Conservation (phyloP, 306 rosid genomes). For the Astragalus glycyphyllos region DNA sequence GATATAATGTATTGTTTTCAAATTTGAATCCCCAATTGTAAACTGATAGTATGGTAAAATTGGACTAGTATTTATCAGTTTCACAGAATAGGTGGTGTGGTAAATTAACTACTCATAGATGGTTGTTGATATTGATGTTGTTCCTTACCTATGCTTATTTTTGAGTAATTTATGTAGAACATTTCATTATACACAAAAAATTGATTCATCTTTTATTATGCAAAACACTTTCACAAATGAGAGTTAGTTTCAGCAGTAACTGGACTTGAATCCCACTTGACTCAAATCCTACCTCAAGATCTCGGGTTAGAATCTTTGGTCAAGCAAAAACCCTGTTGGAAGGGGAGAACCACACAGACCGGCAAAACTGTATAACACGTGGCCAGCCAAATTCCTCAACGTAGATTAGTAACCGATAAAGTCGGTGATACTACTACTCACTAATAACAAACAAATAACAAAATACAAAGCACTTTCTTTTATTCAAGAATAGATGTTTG, state of each 20-base stretch:
- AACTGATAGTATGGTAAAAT: conserved; percentile 32
- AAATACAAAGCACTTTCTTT: not conserved
- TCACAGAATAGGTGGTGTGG: conserved; percentile 29
- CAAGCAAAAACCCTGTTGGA: too few species aligned
- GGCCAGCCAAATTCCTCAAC: too few species aligned
- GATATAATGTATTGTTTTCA: conserved; percentile 38
- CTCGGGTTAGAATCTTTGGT: too few species aligned
- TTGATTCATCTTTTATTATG: not conserved
- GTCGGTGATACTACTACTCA: too few species aligned
- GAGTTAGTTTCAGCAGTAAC: too few species aligned
- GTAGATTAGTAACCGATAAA: too few species aligned
- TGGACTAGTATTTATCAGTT: conserved; percentile 32
- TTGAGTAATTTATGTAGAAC: not conserved
- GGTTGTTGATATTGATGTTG: conserved; percentile 21
- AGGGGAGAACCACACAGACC: too few species aligned
- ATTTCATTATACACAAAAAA: not conserved
- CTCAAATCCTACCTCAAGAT: too few species aligned
- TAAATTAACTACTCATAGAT: conserved; percentile 35
- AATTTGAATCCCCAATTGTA: conserved; percentile 35
- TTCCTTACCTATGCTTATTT: conserved; percentile 20
- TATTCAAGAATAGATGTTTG: not conserved
- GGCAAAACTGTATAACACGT: too few species aligned
- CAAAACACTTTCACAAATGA: too few species aligned
- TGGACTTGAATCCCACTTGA: too few species aligned
- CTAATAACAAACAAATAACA: too few species aligned